phyloP scores from a whole-genome alignment of 2,329 filamentous ascomycete species.

The Emmonsiellopsis sp. region DNA sequence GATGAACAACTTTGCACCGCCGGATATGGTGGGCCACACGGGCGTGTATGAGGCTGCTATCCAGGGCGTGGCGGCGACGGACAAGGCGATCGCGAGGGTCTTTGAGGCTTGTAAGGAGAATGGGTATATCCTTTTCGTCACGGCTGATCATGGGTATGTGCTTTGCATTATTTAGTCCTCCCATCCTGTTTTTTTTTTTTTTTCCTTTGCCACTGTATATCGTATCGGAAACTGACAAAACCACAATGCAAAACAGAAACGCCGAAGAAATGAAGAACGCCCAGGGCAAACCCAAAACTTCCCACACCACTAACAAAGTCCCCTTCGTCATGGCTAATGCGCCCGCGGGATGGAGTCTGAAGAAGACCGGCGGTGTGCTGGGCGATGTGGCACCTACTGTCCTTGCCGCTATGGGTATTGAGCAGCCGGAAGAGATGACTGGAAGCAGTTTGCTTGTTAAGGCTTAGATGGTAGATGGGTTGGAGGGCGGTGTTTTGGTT shows the following conservation, averaged over 20 bases:
- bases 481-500: not conserved
- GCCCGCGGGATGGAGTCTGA: constrained; percentile 76
- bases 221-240: constrained; percentile 13
- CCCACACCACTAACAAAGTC: constrained; percentile 95
- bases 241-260: constrained; percentile 45
- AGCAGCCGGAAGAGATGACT: constrained; percentile 86
- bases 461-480: constrained; percentile 23
- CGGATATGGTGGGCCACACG: constrained; percentile 98
- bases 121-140: constrained; percentile 90
- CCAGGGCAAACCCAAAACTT: constrained; percentile 94
- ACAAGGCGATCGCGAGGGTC: constrained; percentile 87
- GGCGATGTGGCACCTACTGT: constrained; percentile 96
- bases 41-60: constrained; percentile 94
- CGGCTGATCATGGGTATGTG: constrained; percentile 76
- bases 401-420: constrained; percentile 79
- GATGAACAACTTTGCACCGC: constrained; percentile 99
- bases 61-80: constrained; percentile 72
- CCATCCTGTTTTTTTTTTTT: not conserved
- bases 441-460: constrained; percentile 75
- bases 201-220: not conserved
- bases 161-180: not conserved
- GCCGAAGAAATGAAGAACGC: constrained; percentile 98
- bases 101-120: constrained; percentile 90
- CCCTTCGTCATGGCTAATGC: constrained; percentile 98
- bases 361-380: constrained; percentile 78